Conservation (phyloP, 2,329 filamentous ascomycete genomes). For the Amylocarpus encephaloides region DNA sequence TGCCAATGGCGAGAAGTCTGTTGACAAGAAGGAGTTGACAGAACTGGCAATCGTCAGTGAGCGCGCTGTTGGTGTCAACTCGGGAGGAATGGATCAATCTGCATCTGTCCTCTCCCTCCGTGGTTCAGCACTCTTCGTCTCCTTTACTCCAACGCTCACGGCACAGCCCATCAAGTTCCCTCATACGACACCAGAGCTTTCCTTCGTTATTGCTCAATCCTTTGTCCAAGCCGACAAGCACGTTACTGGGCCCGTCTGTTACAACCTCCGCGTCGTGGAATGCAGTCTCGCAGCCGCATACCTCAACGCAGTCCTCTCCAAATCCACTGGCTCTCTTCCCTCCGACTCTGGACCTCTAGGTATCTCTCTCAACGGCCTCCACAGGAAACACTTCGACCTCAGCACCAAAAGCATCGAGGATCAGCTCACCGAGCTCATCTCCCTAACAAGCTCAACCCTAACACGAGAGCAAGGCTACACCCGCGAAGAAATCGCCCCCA, state of each 20-base stretch:
- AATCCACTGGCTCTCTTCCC: conserved; percentile 55
- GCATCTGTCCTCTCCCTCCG: conserved; percentile 89
- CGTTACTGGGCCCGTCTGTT: conserved; percentile 86
- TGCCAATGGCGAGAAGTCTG: conserved; percentile 69
- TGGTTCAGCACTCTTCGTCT: conserved; percentile 82
- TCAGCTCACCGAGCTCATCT: conserved; percentile 69
- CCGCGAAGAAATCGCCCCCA: conserved; percentile 70
- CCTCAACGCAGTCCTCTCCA: conserved; percentile 53
- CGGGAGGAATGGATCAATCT: conserved; percentile 95
- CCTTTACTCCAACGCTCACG: conserved; percentile 73
- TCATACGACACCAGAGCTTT: conserved; percentile 71
- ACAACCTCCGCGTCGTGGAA: conserved; percentile 95
- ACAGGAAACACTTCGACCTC: conserved; percentile 64
- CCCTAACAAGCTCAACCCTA: conserved; percentile 64
- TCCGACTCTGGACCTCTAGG: conserved; percentile 77
- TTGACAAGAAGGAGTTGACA: conserved; percentile 87
- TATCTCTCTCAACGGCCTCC: conserved; percentile 78
- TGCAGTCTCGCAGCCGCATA: conserved; percentile 79
- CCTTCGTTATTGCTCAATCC: conserved; percentile 89
- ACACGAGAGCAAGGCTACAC: conserved; percentile 80
- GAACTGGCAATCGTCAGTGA: conserved; percentile 94
- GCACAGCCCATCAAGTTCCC: conserved; percentile 78
- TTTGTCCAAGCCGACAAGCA: conserved; percentile 94
- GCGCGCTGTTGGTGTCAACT: conserved; percentile 90
- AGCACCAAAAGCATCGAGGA: conserved; percentile 42